Base-by-base conservation (phyloP, 2,329 filamentous ascomycete species). In the Talaromyces pinophilus region DNA sequence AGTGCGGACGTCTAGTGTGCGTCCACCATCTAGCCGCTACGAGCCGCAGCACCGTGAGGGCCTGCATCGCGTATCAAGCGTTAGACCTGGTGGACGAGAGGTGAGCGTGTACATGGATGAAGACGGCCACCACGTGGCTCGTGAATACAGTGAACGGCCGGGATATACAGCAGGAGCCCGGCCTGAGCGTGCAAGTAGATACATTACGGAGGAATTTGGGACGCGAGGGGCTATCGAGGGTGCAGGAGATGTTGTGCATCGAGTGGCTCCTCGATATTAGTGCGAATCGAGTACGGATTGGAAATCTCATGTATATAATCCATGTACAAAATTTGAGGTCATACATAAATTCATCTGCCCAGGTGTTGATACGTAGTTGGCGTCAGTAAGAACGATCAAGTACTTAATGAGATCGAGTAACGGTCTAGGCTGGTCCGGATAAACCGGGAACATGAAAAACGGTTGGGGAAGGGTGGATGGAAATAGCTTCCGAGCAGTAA, bases 1-100 rank as follows among this genome's bases (percentile, higher is more conserved):
- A 50, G 72, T 84, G 50, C 81, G 88, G 65, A 81, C 87, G 38
- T 74, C 85, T 7, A 90, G 88, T 73, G 84, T 87, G 40, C 84
- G 87, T 57, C 87, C 88, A 22, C 77, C 79, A n/a, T 67, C 74
- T 17, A 67, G 76, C 30, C 77, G 80, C 64, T 84, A 84, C 67
- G 79, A 82, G 54, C 8, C 13, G 57, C 79, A 81, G 60, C 72
- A 73, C 19, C 74, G 73, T 64, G 79, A 80, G 61, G 70, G 77
- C 55, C 4, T 40, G 10, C 74, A 79, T 65, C 77, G 82, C 22
- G 75, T 82, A 42, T 77, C 78, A 30, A 82, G 79, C 67, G 77
- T 80, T 25, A 76, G 77, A 5, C 80, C 81, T 6, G 74, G 77
- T 52, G 84, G 73, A 63, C 76, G 76, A 57, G 80, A 80, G 66